Conservation (phyloP, 306 rosid species). For the Vigna hirtella region DNA sequence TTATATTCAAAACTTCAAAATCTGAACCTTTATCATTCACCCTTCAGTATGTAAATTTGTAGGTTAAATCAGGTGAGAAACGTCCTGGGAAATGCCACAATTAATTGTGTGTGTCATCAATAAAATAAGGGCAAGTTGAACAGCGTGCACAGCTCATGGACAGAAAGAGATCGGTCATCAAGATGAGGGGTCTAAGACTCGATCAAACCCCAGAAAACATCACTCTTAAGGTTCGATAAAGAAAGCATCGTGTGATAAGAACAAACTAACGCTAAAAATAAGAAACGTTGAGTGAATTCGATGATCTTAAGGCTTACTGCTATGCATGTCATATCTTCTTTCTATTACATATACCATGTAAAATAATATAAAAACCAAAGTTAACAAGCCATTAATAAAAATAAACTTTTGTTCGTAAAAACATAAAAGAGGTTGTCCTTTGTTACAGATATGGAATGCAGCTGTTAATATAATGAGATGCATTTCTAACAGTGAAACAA, state of each 20-base stretch:
- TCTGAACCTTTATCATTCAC: neutral
- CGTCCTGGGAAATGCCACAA: neutral
- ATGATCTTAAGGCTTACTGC: no score
- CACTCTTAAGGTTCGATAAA: neutral
- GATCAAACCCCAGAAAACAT: neutral
- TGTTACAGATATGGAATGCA: no score
- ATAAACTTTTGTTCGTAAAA: no score
- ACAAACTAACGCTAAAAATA: neutral
- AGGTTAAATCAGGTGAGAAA: neutral
- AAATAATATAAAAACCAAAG: no score
- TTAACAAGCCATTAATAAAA: no score
- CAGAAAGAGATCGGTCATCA: conserved; percentile 4
- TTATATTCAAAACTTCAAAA: conserved; percentile 10
- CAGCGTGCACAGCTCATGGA: conserved; percentile 8
- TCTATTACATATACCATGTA: no score
- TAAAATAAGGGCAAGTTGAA: conserved; percentile 9
- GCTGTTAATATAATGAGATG: no score
- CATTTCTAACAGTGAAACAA: no score
- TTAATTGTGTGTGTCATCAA: neutral
- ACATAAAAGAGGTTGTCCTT: no score
- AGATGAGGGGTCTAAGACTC: neutral
- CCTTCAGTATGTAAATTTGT: neutral
- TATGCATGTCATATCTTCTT: neutral
- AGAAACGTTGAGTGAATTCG: neutral
- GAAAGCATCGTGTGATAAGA: neutral